Base-by-base conservation (phyloP, 345 rosid species). In the Lepidium africanum region DNA sequence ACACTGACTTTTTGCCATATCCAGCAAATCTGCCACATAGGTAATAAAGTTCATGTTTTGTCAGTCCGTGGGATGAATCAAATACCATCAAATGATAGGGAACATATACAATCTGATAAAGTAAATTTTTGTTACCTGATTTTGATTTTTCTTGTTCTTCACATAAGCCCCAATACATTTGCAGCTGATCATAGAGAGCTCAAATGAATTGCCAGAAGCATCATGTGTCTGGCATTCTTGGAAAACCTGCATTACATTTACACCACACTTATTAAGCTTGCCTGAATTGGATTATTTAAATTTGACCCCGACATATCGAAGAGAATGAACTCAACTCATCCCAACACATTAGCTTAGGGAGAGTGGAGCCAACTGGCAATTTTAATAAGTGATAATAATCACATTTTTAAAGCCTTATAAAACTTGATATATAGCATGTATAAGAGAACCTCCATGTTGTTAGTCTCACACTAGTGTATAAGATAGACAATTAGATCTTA, bases 81-180 rank as follows among this genome's bases (percentile, higher is more conserved):
- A 51, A 42, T 61, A 16, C 41, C 65, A 32, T 53, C 69, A 21
- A 43, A 65, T 30, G 8, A 21, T 46, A 47, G n/a, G 53, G 61
- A 43, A 50, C 19, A 11, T 37, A 47, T 5, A 65, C 23, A 38
- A 45, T 53, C 40, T 73, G 45, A 40, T 32, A 35, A 12, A 35
- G 12, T 35, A 21, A 8, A 1, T 0, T 11, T 38, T 9, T 11
- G 46, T 83, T 78, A 73, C 99, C 99, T 91, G 96, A 79, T 91
- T 94, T 57, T 87, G 97, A 75, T 89, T 86, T 85, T 86, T 94
- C 78, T 94, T 89, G 84, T 76, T 86, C 79, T 82, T 83, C 69
- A 89, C 99, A 72, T 91, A 94, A 65, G 99, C 99, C 65, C 97
- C 92, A 71, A 91, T 94, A 81, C 97, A 89, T 77, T 87, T 89